Conservation (phyloP, 805 yeast genomes). For the Wickerhamomyces xylosicus region DNA sequence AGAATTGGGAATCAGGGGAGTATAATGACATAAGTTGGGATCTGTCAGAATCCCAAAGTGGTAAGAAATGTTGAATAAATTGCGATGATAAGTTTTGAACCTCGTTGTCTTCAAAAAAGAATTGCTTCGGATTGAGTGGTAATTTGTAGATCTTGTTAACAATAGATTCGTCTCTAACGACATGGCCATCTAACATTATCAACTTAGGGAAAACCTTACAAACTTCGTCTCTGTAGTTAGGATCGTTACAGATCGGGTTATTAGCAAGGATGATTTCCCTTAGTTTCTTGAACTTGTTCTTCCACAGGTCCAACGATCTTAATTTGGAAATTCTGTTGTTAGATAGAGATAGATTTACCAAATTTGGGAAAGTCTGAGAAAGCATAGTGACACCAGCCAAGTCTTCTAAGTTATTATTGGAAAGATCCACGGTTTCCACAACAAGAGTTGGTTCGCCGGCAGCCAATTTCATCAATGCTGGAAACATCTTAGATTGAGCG, state of each 20-base stretch:
- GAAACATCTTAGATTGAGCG: slow-evolving; percentile 73
- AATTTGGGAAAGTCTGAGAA: slow-evolving; percentile 62
- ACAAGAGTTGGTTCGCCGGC: slow-evolving; percentile 30
- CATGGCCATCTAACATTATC: slow-evolving; percentile 65
- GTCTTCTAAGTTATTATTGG: slow-evolving; percentile 57
- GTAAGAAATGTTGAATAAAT: slow-evolving; percentile 66
- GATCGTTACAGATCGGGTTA: slow-evolving; percentile 55
- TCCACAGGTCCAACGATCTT: slow-evolving; percentile 62
- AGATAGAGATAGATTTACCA: slow-evolving; percentile 72
- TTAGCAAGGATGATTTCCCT: slow-evolving; percentile 71
- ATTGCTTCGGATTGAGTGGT: slow-evolving; percentile 45
- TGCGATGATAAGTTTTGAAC: slow-evolving; percentile 63
- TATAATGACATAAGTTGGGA: slow-evolving; percentile 61
- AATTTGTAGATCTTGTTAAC: slow-evolving; percentile 39
- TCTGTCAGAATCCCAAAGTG: slow-evolving; percentile 77
- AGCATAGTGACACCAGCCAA: slow-evolving; percentile 49
- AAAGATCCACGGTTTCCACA: slow-evolving; percentile 63
- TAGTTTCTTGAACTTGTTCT: slow-evolving; percentile 58
- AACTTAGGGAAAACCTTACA: slow-evolving; percentile 72
- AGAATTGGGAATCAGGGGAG: slow-evolving; percentile 77
- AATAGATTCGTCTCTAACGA: slow-evolving; percentile 65
- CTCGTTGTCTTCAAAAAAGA: slow-evolving; percentile 74
- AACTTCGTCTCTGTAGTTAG: slow-evolving; percentile 47
- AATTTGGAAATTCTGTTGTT: slow-evolving; percentile 57
- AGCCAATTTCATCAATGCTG: slow-evolving; percentile 82